These are phyloP conservation scores for Leptoxyphium fumago DNA, from an alignment of 2,329 filamentous ascomycete genomes.

Conservation along the genomic window DNA sequence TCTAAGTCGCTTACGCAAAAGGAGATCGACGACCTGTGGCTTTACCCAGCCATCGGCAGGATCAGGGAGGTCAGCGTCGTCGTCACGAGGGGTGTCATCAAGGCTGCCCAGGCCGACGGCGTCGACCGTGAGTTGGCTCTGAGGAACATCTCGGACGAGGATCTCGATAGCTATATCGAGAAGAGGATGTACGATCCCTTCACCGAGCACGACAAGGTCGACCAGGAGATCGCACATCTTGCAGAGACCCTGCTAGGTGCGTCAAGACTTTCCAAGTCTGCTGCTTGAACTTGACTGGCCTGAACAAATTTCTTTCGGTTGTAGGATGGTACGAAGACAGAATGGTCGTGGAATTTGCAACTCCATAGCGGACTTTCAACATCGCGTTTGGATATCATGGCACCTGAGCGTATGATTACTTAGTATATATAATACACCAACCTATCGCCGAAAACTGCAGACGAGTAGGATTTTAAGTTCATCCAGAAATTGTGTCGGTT, in stretches of 20 bases:
- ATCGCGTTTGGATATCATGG: too few species aligned
- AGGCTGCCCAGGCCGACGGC: slow-evolving; percentile 69
- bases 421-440: too few species aligned
- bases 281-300: too few species aligned
- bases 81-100: slow-evolving; percentile 86
- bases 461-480: too few species aligned
- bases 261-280: neutral
- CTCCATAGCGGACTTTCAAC: too few species aligned
- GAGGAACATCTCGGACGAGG: slow-evolving; percentile 49
- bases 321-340: too few species aligned
- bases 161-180: slow-evolving; percentile 53
- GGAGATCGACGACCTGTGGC: slow-evolving; percentile 67
- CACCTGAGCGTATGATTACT: too few species aligned
- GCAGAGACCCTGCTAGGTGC: neutral
- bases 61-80: slow-evolving; percentile 80
- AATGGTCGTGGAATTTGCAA: too few species aligned
- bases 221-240: slow-evolving; percentile 19
- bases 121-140: slow-evolving; percentile 42
- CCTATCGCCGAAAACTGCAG: too few species aligned
- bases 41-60: slow-evolving; percentile 82
- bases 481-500: too few species aligned
- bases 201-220: slow-evolving; percentile 27
- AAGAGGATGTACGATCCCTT: slow-evolving; percentile 38
- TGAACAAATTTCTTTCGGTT: too few species aligned
- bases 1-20: slow-evolving; percentile 63